phyloP scores from a whole-genome alignment of 352 stramenopile species.

The Phytophthora palmivora region DNA sequence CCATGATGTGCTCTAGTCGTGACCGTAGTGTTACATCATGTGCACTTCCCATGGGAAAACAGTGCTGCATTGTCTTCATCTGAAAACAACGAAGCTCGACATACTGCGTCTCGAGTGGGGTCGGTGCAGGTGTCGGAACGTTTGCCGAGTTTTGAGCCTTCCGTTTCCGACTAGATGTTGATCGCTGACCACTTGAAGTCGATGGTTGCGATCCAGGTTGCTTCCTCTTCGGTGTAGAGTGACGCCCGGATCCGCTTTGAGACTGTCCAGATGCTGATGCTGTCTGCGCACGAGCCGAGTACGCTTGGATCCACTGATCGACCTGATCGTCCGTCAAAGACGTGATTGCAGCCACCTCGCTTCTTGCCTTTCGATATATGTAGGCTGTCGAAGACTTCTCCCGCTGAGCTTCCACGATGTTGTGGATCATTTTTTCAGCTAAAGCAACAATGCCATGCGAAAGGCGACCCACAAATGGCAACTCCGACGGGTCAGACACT shows the following conservation, averaged over 20 bases:
- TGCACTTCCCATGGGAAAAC: slow-evolving; percentile 31
- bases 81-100: slow-evolving; percentile 72
- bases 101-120: slow-evolving; percentile 33
- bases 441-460: slow-evolving; percentile 49
- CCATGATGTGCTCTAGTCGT: slow-evolving; percentile 70
- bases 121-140: slow-evolving; percentile 8
- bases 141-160: slow-evolving; percentile 31
- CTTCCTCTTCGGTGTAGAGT: slow-evolving; percentile 64
- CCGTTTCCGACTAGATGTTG: slow-evolving; percentile 54
- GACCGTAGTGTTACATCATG: slow-evolving; percentile 58
- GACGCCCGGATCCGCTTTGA: slow-evolving; percentile 42
- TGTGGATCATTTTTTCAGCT: slow-evolving; percentile 56
- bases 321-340: slow-evolving; percentile 65
- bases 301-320: slow-evolving; percentile 72
- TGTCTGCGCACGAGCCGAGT: slow-evolving; percentile 21
- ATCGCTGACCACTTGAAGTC: slow-evolving; percentile 29
- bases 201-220: slow-evolving; percentile 32
- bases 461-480: slow-evolving; percentile 59
- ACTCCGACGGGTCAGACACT: slow-evolving; percentile 46
- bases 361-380: slow-evolving; percentile 58
- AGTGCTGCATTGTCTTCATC: slow-evolving; percentile 41
- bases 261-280: slow-evolving; percentile 33
- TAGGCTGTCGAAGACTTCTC: slow-evolving; percentile 58
- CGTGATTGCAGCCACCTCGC: slow-evolving; percentile 63
- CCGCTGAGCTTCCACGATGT: slow-evolving; percentile 56